These are phyloP conservation scores for Lathyrus sativus DNA, from an alignment of 306 rosid species.

Conservation along the genomic window DNA sequence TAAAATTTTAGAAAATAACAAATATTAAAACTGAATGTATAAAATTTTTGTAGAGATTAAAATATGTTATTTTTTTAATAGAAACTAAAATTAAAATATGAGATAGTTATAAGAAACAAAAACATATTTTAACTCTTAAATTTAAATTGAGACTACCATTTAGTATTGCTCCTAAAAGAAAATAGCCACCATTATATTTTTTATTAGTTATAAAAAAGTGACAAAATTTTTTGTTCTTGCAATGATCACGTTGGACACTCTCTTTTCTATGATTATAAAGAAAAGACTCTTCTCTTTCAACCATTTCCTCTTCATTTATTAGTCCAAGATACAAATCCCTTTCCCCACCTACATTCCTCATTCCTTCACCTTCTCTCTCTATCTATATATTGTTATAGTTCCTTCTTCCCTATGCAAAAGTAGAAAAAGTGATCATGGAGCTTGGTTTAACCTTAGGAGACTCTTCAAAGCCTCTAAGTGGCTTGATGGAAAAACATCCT, in stretches of 20 bases:
- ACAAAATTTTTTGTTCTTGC: constrained; percentile 38
- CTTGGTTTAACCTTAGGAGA: constrained; percentile 85
- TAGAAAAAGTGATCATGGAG: constrained; percentile 61
- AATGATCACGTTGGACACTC: constrained; percentile 37
- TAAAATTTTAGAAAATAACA: too few species aligned
- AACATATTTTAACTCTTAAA: too few species aligned
- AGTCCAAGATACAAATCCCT: constrained; percentile 37
- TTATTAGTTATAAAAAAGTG: constrained; percentile 7
- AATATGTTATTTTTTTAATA: too few species aligned
- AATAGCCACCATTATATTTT: constrained; percentile 13
- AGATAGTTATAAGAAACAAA: too few species aligned
- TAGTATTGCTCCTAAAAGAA: background rate
- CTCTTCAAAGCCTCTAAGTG: constrained; percentile 55
- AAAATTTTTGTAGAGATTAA: too few species aligned
- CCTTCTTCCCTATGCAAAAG: constrained; percentile 18
- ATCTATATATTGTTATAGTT: background rate
- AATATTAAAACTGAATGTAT: too few species aligned
- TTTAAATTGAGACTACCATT: too few species aligned
- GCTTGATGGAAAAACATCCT: constrained; percentile 48
- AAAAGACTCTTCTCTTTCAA: constrained; percentile 53
- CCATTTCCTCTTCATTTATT: constrained; percentile 35
- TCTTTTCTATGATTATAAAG: constrained; percentile 40
- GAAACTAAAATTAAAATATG: too few species aligned
- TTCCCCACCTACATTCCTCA: constrained; percentile 3
- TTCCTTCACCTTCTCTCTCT: background rate